Evolutionary conservation across 352 stramenopile species (phyloP).

Genomic region (Phytophthora pinifolia): DNA sequence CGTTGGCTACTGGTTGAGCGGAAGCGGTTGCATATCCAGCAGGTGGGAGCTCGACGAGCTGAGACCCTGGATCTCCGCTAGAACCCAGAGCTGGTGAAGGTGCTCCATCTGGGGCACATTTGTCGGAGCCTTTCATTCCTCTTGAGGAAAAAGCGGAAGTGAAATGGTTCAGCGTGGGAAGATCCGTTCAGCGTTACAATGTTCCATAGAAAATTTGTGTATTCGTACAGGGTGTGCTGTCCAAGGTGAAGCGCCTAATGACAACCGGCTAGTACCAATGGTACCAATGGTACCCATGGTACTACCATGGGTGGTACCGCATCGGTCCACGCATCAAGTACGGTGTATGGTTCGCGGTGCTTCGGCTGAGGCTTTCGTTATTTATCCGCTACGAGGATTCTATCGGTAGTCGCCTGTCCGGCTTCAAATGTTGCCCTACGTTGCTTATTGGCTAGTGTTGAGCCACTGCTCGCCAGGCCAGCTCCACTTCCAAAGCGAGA

Average conservation of each 20-base stretch:
- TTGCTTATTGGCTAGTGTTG: conserved; percentile 14
- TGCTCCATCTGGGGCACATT: neutral
- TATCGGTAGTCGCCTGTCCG: neutral
- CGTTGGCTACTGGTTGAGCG: too few relatives aligned
- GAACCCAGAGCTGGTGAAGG: neutral
- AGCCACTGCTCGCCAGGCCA: conserved; percentile 24
- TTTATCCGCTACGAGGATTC: neutral
- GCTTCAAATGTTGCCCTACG: neutral
- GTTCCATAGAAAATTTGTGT: too few relatives aligned
- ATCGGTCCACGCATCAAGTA: neutral
- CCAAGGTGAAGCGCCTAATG: too few relatives aligned
- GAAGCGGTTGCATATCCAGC: neutral
- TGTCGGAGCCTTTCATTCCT: conserved; percentile 5
- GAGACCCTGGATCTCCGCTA: neutral
- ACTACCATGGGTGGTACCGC: too few relatives aligned
- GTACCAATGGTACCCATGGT: too few relatives aligned
- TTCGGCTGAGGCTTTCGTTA: neutral
- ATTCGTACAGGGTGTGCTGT: too few relatives aligned
- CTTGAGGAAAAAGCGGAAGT: neutral
- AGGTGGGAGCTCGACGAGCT: neutral
- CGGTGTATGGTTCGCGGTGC: neutral
- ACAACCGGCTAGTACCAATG: too few relatives aligned
- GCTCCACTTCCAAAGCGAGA: conserved; percentile 35
- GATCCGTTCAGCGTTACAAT: too few relatives aligned
- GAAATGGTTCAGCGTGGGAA: neutral